Evolutionary conservation across 2,329 filamentous ascomycete genomes (phyloP).

Genomic region (Exophiala calicioides): DNA sequence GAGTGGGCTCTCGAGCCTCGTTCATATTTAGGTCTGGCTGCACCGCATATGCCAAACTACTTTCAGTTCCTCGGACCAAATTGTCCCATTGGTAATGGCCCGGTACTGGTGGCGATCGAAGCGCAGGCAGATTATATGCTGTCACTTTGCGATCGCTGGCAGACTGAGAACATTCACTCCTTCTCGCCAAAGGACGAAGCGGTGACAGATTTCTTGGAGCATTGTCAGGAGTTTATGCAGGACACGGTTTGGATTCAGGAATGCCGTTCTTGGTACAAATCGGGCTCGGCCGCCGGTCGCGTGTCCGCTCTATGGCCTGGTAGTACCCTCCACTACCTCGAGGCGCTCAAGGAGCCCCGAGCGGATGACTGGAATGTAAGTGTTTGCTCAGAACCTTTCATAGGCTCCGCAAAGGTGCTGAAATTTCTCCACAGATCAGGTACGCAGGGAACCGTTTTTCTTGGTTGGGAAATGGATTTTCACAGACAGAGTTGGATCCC

Average conservation of each 20-base stretch:
- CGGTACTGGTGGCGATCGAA: slow-evolving; percentile 22
- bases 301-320: slow-evolving; percentile 14
- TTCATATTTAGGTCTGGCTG: slow-evolving; percentile 39
- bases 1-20: slow-evolving; percentile 36
- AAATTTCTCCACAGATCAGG: slow-evolving; percentile 40
- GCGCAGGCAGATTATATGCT: slow-evolving; percentile 49
- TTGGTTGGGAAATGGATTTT: slow-evolving; percentile 42
- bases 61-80: slow-evolving; percentile 36
- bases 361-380: slow-evolving; percentile 41
- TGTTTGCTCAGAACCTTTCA: neutral
- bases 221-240: slow-evolving; percentile 4
- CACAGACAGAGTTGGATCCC: slow-evolving; percentile 1
- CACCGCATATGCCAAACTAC: slow-evolving; percentile 38
- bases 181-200: neutral
- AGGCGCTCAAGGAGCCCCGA: slow-evolving; percentile 35
- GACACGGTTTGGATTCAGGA: slow-evolving; percentile 7
- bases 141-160: slow-evolving; percentile 2
- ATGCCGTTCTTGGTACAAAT: slow-evolving; percentile 13
- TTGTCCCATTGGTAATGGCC: slow-evolving; percentile 33
- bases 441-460: slow-evolving; percentile 41
- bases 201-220: neutral
- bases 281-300: neutral
- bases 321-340: slow-evolving; percentile 36
- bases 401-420: slow-evolving; percentile 31
- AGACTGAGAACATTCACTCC: slow-evolving; percentile 2